Base-by-base conservation (phyloP, 2,329 filamentous ascomycete species). In the Trichoderma citrinoviride region DNA sequence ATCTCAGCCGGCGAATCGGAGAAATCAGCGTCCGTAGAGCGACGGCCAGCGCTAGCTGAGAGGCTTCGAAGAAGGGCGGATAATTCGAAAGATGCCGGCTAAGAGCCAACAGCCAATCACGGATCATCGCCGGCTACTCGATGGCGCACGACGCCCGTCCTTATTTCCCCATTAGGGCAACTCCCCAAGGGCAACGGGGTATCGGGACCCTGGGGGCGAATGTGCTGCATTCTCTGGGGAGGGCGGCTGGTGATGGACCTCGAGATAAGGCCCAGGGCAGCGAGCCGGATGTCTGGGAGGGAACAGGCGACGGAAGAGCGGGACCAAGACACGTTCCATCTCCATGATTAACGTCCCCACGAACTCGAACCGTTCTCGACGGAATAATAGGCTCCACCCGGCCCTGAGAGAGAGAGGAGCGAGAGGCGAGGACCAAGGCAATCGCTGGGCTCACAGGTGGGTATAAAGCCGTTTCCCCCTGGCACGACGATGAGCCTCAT, bases 81-180 rank as follows among this genome's bases (percentile, higher is more conserved):
- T 62, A 62, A 62, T 53, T 54, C 60, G 49, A 62, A 23, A 44
- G 29, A 53, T n/a, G n/a, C 58, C 58, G 47, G 47, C 60, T 27
- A 53, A 53, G 21, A 29, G 25, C 60, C 40, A 40, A 15, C 27
- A 53, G 49, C 60, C 60, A 62, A 62, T 62, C 60, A 62, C 23
- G 27, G 12, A 37, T 37, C 33, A 17, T n/a, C 25, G 14, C 40
- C 10, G 27, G 43, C n/a, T 17, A 14, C 10, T 37, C 33, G 33
- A 37, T 37, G 33, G 17, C 23, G 49, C 21, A 43, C 44, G n/a
- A 54, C 46, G 40, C 25, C 37, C 49, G 25, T 62, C 25, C 19
- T 53, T 62, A 62, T 62, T 62, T 62, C 60, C 60, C 60, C 60
- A 62, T 62, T 23, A 25, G 60, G 60, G 25, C 33, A 33, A n/a